Evolutionary conservation across 257 asterid species (phyloP).

Genomic region (Ajuga chamaepitys): DNA sequence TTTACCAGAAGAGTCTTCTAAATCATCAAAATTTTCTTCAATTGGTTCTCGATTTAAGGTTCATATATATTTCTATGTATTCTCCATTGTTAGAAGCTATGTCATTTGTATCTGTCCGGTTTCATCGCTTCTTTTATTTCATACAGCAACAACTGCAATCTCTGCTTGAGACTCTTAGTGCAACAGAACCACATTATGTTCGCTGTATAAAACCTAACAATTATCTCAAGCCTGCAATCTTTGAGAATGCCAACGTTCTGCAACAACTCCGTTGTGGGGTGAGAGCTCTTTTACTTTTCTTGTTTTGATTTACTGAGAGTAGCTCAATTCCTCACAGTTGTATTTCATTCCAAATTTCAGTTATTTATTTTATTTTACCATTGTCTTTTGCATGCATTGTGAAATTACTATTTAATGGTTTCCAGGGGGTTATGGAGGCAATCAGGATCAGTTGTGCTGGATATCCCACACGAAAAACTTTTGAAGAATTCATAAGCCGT

Average conservation of each 20-base stretch:
- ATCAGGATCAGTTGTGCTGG: slow-evolving; percentile 98
- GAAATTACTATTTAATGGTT: slow-evolving; percentile 8
- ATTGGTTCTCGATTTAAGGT: slow-evolving; percentile 91
- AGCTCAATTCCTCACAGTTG: background rate
- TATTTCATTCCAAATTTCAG: slow-evolving; percentile 1
- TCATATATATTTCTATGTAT: slow-evolving; percentile 10
- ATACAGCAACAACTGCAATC: slow-evolving; percentile 85
- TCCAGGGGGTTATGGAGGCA: slow-evolving; percentile 94
- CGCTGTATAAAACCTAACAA: slow-evolving; percentile 92
- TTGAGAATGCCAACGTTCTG: slow-evolving; percentile 72
- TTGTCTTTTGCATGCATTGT: slow-evolving; percentile 7
- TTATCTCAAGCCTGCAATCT: slow-evolving; percentile 68
- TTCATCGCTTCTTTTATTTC: slow-evolving; percentile 18
- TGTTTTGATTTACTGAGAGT: background rate
- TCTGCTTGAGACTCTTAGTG: slow-evolving; percentile 76
- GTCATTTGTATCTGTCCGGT: slow-evolving; percentile 5
- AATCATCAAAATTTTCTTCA: slow-evolving; percentile 81
- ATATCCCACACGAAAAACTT: slow-evolving; percentile 75
- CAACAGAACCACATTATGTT: slow-evolving; percentile 81
- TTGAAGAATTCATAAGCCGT: slow-evolving; percentile 62
- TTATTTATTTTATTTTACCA: background rate
- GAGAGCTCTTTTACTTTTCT: slow-evolving; percentile 11
- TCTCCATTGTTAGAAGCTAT: slow-evolving; percentile 5
- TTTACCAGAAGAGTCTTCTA: slow-evolving; percentile 73
- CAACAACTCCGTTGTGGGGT: slow-evolving; percentile 98